Base-by-base conservation (phyloP, 176 grass and related monocot genomes). In the Cenchrus fungigraminus region DNA sequence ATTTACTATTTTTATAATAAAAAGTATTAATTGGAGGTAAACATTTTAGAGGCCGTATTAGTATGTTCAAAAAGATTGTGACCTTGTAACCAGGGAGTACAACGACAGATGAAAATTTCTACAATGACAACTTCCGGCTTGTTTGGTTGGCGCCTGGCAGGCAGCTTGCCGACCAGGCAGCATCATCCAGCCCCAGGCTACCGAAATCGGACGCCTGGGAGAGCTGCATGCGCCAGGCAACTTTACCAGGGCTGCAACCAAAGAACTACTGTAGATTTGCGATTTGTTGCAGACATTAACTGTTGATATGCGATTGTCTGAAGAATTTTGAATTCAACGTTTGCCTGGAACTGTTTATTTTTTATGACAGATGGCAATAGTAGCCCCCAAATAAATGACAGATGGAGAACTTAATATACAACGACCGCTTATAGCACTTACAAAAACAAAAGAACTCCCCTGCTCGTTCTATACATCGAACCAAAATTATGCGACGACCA, bases 291-390 rank as follows among this genome's bases (percentile, higher is more conserved):
- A 14, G 13, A 65, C 12, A 65, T 65, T 65, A 13, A 31, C 20
- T 13, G 12, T 29, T 4, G 6, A 62, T 4, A 9, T 28, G 3
- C 9, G 9, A 11, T 62, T 25, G 20, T 32, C 28, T 65, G 62
- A 32, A 64, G 62, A 65, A 31, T 28, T 64, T 31, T 6, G 34
- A 32, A 4, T 40, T 6, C 6, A 0, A 29, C 15, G 20, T 83
- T 22, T 63, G 62, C 29, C 79, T 57, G 5, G 74, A 58, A 77
- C 54, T 73, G 32, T 56, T 74, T 80, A 68, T 67, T 80, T 84
- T 68, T 60, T 73, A 65, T 70, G 43, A 69, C 51, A 80, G 43
- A 80, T 20, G 61, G 52, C 82, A 83, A 84, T 75, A 85, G 61
- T 64, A 25, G 62, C 49, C 19, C 28, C 28, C 32, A 80, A 80